Conservation (phyloP, 1,284 basidiomycete species). For the Gymnopus androsaceus region DNA sequence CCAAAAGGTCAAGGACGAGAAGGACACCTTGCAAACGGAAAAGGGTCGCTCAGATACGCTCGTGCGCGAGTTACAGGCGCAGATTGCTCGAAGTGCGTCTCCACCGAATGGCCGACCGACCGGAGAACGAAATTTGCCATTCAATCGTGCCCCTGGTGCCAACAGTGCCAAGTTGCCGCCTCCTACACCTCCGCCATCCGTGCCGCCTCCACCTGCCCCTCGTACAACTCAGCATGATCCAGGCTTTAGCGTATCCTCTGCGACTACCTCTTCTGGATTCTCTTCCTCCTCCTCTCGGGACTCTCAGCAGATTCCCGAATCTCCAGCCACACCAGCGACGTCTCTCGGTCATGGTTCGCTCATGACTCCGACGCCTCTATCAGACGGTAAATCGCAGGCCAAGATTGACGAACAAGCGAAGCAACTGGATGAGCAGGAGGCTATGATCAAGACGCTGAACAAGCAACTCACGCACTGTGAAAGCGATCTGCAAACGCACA, state of each 20-base stretch:
- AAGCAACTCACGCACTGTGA: slow-evolving; percentile 91
- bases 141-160: slow-evolving; percentile 57
- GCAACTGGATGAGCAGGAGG: slow-evolving; percentile 80
- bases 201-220: slow-evolving; percentile 85
- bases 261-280: slow-evolving; percentile 60
- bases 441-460: slow-evolving; percentile 89
- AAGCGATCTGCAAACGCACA: slow-evolving; percentile 86
- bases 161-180: slow-evolving; percentile 80
- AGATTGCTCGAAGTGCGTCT: slow-evolving; percentile 63
- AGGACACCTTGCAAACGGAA: slow-evolving; percentile 74
- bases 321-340: slow-evolving; percentile 70
- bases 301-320: slow-evolving; percentile 64
- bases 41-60: slow-evolving; percentile 66
- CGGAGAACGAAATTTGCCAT: slow-evolving; percentile 65
- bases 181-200: slow-evolving; percentile 83
- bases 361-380: slow-evolving; percentile 56
- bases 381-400: slow-evolving; percentile 44
- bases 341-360: slow-evolving; percentile 52
- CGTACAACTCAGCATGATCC: slow-evolving; percentile 40
- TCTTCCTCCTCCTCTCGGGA: slow-evolving; percentile 60
- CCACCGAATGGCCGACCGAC: slow-evolving; percentile 47
- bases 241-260: slow-evolving; percentile 53
- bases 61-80: slow-evolving; percentile 75
- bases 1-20: slow-evolving; percentile 77
- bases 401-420: slow-evolving; percentile 78